phyloP scores from a whole-genome alignment of 139 green algal genomes.

The Eudorina sp. region DNA sequence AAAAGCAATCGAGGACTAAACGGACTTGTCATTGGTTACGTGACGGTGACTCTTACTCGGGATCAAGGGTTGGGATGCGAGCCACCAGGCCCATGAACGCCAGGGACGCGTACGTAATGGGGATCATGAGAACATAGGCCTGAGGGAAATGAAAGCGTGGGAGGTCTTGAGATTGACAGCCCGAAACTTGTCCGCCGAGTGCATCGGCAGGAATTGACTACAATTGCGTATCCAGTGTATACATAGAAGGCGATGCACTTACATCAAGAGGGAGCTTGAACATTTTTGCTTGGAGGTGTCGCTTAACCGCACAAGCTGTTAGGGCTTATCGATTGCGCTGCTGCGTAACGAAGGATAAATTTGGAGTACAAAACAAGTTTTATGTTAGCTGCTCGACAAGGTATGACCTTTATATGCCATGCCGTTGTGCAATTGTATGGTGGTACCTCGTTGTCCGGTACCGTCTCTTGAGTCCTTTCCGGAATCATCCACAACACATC shows the following conservation, averaged over 20 bases:
- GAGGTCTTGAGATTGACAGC: background rate
- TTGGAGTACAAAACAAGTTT: too few species aligned
- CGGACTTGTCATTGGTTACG: background rate
- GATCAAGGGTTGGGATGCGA: slow-evolving; percentile 5
- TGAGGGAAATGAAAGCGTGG: too few species aligned
- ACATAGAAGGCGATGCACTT: background rate
- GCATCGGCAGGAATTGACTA: background rate
- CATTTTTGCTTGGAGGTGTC: slow-evolving; percentile 27
- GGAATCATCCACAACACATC: too few species aligned
- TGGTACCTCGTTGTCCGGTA: too few species aligned
- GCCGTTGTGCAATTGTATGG: too few species aligned
- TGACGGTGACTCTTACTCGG: slow-evolving; percentile 13
- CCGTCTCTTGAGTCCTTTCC: too few species aligned
- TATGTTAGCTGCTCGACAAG: too few species aligned
- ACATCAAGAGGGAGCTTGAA: slow-evolving; percentile 41
- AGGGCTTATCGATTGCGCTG: too few species aligned
- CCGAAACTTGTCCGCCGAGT: background rate
- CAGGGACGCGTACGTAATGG: slow-evolving; percentile 19
- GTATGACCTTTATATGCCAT: too few species aligned
- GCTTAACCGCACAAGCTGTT: too few species aligned
- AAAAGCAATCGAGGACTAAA: background rate
- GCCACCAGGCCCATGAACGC: background rate
- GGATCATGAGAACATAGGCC: slow-evolving; percentile 27
- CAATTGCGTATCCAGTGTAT: background rate
- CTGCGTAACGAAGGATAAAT: too few species aligned